Percentiles rank a stretch among this genome's conserved stretches.
These are phyloP conservation scores for Cystofilobasidium bisporidii DNA, from an alignment of 768 basidiomycete species.

Conservation along the genomic window DNA sequence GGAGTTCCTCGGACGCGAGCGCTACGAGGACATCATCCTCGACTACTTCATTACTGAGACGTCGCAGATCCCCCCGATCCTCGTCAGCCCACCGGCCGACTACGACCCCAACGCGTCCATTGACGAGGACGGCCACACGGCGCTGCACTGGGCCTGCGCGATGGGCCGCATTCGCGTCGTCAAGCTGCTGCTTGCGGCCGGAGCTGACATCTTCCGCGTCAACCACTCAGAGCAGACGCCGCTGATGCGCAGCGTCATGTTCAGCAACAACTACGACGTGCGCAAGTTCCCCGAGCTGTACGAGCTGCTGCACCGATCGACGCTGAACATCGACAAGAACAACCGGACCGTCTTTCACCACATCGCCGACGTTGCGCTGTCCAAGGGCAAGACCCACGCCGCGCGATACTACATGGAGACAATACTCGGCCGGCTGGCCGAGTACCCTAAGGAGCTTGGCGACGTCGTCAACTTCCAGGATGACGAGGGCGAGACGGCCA, in stretches of 20 bases:
- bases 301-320: constrained; percentile 92
- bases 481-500: constrained; percentile 93
- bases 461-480: constrained; percentile 99
- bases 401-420: constrained; percentile 99
- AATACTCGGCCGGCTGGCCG: constrained; percentile 70
- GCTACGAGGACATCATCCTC: constrained; percentile 85
- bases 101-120: constrained; percentile 94
- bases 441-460: constrained; percentile 89
- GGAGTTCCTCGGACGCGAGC: constrained; percentile 37
- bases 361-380: constrained; percentile 92
- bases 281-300: constrained; percentile 97
- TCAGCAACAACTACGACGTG: constrained; percentile 98
- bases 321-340: constrained; percentile 94
- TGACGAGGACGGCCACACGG: constrained; percentile 95
- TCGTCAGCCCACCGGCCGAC: constrained; percentile 76
- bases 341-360: constrained; percentile 98
- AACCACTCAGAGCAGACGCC: constrained; percentile 96
- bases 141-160: constrained; percentile 96
- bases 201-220: constrained; percentile 92
- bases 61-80: constrained; percentile 73
- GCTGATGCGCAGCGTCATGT: constrained; percentile 98
- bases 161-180: constrained; percentile 97
- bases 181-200: constrained; percentile 82
- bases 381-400: constrained; percentile 94
- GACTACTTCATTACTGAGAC: constrained; percentile 99